A percentile compares a stretch with the other conserved stretches of the same genome.
Evolutionary conservation across 345 rosid genomes (phyloP).

Genomic region (Gossypium rotundifolium): DNA sequence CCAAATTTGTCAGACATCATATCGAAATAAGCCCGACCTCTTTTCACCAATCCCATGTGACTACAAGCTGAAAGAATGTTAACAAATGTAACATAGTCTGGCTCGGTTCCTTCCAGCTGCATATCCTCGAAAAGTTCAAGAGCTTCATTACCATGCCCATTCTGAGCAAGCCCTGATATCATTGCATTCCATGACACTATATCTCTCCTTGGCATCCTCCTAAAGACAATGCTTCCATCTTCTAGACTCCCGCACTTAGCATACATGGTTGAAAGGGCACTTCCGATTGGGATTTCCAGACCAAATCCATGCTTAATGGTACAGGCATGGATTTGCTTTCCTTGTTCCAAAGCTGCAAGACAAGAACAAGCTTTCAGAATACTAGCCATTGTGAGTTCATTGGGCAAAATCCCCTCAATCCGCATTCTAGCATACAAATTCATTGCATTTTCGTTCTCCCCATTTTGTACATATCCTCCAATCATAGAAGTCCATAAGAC

Average conservation of each 20-base stretch:
- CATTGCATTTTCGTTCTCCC: conserved; percentile 51
- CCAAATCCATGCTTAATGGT: conserved; percentile 44
- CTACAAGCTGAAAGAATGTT: conserved; percentile 67
- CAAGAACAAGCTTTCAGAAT: conserved; percentile 55
- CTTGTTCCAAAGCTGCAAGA: conserved; percentile 47
- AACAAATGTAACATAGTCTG: conserved; percentile 57
- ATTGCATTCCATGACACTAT: conserved; percentile 53
- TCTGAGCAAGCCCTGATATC: conserved; percentile 49
- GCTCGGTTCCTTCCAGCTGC: conserved; percentile 45
- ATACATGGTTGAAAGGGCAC: conserved; percentile 51
- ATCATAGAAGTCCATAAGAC: conserved; percentile 75
- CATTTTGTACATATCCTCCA: conserved; percentile 50
- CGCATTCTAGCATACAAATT: conserved; percentile 50
- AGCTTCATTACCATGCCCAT: conserved; percentile 42
- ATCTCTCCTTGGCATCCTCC: conserved; percentile 46
- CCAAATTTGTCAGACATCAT: conserved; percentile 48
- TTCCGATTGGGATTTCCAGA: conserved; percentile 42
- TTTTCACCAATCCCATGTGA: conserved; percentile 64
- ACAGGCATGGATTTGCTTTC: conserved; percentile 67
- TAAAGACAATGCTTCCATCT: conserved; percentile 46
- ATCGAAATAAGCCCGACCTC: conserved; percentile 51
- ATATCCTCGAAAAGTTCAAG: conserved; percentile 52
- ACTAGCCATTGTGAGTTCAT: conserved; percentile 63
- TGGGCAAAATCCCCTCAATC: conserved; percentile 48
- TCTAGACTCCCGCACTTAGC: conserved; percentile 41